A percentile compares a stretch with the other conserved stretches of the same genome.
Conservation (phyloP, 331 rosid species). For the Saraca asoca region DNA sequence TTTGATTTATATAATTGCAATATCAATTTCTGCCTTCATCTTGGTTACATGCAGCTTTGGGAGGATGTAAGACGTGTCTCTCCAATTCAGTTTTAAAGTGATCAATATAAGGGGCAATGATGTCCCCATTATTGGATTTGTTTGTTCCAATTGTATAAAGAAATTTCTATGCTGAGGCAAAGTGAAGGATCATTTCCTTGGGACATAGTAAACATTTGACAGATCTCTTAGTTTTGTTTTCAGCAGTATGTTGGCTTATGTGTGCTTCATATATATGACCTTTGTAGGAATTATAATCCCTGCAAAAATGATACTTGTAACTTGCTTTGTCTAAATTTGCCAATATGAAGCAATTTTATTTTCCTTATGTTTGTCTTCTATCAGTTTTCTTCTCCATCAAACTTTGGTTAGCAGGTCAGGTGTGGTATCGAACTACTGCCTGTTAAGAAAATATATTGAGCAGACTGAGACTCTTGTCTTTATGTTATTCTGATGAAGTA, state of each 20-base stretch:
- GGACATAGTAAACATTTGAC: too few relatives aligned
- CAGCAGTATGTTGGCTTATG: too few relatives aligned
- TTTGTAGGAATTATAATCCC: not conserved
- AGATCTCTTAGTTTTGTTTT: too few relatives aligned
- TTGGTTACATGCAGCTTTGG: too few relatives aligned
- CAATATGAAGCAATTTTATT: not conserved
- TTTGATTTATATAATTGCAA: too few relatives aligned
- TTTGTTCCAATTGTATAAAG: not conserved
- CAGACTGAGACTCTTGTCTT: not conserved
- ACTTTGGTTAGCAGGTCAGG: not conserved
- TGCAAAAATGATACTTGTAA: not conserved
- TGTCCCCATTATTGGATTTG: not conserved
- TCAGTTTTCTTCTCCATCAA: not conserved
- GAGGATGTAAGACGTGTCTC: not conserved
- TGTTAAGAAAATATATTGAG: not conserved
- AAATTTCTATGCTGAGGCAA: too few relatives aligned
- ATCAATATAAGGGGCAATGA: not conserved
- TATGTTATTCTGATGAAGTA: not conserved
- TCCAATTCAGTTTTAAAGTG: not conserved
- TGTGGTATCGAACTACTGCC: not conserved
- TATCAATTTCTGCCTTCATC: not conserved
- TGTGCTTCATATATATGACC: not conserved
- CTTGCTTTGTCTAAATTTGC: not conserved
- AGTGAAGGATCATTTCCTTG: too few relatives aligned
- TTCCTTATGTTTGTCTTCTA: not conserved